Evolutionary conservation across 257 asterid species (phyloP).

Genomic region (Linderniella brevidens): DNA sequence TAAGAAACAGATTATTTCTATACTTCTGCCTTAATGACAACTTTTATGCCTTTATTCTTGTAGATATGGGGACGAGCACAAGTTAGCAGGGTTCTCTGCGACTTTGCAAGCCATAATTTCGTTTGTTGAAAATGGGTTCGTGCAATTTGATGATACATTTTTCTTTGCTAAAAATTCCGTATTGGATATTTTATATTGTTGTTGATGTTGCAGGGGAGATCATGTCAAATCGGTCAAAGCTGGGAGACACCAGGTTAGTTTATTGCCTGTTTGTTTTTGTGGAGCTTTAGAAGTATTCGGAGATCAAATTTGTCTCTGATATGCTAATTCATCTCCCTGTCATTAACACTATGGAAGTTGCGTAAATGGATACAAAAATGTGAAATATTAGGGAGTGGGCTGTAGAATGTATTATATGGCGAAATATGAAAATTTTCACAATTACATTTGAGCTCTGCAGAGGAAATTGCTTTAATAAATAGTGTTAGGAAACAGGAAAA

Average conservation of each 20-base stretch:
- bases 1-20: not conserved
- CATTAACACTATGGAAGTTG: no score
- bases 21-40: conserved; percentile 7
- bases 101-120: conserved; percentile 97
- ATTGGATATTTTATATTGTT: conserved; percentile 11
- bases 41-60: not conserved
- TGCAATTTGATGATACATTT: no score
- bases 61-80: conserved; percentile 97
- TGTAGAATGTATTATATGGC: no score
- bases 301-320: no score
- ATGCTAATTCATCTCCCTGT: no score
- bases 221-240: conserved; percentile 81
- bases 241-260: conserved; percentile 88
- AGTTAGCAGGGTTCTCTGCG: conserved; percentile 97
- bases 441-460: no score
- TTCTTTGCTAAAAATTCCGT: no score
- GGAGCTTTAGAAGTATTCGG: not conserved
- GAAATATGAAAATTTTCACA: no score
- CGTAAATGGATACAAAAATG: no score
- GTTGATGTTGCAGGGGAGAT: conserved; percentile 60
- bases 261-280: not conserved
- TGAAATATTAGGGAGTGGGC: no score
- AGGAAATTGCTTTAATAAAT: no score
- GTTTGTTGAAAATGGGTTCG: conserved; percentile 90
- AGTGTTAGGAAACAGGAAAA: no score